phyloP scores from a whole-genome alignment of 495 filamentous ascomycete species.

The Aspergillus bertholletiae region DNA sequence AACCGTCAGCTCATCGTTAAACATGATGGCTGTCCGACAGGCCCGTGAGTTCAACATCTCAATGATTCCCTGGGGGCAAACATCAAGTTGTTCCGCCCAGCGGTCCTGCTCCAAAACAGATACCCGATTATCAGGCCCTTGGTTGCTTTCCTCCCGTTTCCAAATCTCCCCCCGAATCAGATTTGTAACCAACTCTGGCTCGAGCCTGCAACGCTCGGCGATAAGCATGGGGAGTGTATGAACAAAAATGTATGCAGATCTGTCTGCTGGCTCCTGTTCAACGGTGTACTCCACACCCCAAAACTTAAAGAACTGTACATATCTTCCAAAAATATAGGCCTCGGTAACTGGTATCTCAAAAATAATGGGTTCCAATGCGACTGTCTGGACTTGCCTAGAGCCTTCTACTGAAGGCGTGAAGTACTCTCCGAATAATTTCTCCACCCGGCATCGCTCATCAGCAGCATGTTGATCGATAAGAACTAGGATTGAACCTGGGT shows the following conservation, averaged over 20 bases:
- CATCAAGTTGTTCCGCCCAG: constrained; percentile 59
- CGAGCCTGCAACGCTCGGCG: constrained; percentile 67
- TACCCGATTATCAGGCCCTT: constrained; percentile 1
- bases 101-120: too few species aligned
- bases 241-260: constrained; percentile 40
- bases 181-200: constrained; percentile 65
- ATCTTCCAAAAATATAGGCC: constrained; percentile 47
- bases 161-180: constrained; percentile 75
- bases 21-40: constrained; percentile 94
- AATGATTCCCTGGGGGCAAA: constrained; percentile 73
- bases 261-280: constrained; percentile 5
- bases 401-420: constrained; percentile 11
- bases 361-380: constrained; percentile 48
- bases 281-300: constrained; percentile 72
- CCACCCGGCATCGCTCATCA: constrained; percentile 81
- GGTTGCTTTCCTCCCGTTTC: constrained; percentile 41
- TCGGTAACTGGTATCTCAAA: constrained; percentile 64
- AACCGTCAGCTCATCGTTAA: constrained; percentile 72
- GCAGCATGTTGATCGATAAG: constrained; percentile 95
- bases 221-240: constrained; percentile 65
- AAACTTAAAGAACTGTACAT: constrained; percentile 51
- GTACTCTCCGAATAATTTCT: constrained; percentile 57
- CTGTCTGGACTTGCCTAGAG: constrained; percentile 20
- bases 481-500: constrained; percentile 47
- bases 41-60: constrained; percentile 88